A percentile compares a stretch with the other conserved stretches of the same genome.
These are phyloP conservation scores for Nicotiana tomentosiformis DNA, from an alignment of 257 asterid species.

Conservation along the genomic window DNA sequence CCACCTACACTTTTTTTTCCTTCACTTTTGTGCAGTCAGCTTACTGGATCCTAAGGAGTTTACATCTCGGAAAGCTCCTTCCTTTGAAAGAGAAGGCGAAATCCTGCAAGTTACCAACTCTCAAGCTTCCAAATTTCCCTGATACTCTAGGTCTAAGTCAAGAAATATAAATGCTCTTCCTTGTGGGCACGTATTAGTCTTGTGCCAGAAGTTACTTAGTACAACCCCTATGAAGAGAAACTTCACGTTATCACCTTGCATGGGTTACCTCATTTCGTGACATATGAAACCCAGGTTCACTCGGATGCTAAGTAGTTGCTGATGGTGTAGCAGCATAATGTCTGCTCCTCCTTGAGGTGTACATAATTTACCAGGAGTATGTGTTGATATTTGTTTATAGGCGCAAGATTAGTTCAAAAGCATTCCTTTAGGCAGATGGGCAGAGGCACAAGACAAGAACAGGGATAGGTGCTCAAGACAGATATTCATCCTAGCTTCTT, in stretches of 20 bases:
- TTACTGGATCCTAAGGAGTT: slow-evolving; percentile 67
- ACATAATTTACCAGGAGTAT: not conserved
- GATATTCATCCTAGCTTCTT: not conserved
- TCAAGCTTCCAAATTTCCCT: slow-evolving; percentile 27
- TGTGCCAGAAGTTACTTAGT: not conserved
- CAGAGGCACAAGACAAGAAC: not conserved
- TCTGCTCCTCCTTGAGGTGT: not conserved
- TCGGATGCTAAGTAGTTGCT: not conserved
- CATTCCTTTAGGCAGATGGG: not conserved
- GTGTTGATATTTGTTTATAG: not conserved
- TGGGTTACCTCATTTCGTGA: not conserved
- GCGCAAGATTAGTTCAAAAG: not conserved
- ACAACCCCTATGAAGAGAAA: not conserved
- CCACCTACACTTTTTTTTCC: not conserved
- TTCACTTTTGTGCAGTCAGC: slow-evolving; percentile 47
- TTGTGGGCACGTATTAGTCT: not conserved
- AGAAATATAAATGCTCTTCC: slow-evolving; percentile 43
- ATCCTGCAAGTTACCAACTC: slow-evolving; percentile 18
- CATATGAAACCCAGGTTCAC: not conserved
- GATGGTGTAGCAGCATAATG: not conserved
- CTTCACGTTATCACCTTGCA: not conserved
- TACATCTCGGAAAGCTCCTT: slow-evolving; percentile 54
- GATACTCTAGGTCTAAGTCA: slow-evolving; percentile 44
- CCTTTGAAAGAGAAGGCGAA: slow-evolving; percentile 38
- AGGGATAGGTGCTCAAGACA: not conserved